A percentile compares a stretch with the other conserved stretches of the same genome.
These are phyloP conservation scores for Elaeis oleifera DNA, from an alignment of 202 grass and related monocot genomes.

Conservation along the genomic window DNA sequence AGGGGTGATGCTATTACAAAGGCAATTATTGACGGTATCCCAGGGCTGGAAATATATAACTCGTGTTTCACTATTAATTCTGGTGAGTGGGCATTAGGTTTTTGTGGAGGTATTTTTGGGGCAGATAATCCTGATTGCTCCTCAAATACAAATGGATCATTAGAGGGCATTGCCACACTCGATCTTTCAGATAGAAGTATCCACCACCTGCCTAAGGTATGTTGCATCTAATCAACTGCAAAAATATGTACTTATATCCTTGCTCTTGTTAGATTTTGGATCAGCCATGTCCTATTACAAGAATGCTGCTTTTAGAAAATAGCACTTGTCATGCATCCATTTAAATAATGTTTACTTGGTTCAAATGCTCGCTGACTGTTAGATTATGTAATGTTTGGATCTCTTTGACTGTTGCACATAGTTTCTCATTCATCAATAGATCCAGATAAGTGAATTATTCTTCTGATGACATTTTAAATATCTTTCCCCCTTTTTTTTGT, in stretches of 20 bases:
- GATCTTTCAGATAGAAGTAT: slow-evolving; percentile 88
- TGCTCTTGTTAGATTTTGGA: too few relatives aligned
- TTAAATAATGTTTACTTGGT: too few relatives aligned
- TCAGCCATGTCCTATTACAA: neutral
- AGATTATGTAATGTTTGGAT: too few relatives aligned
- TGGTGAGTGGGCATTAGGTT: slow-evolving; percentile 73
- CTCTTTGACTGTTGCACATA: too few relatives aligned
- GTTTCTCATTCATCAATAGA: too few relatives aligned
- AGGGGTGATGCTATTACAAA: slow-evolving; percentile 37
- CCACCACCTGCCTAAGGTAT: slow-evolving; percentile 60
- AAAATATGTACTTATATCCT: too few relatives aligned
- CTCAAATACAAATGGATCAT: slow-evolving; percentile 26
- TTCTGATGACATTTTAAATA: neutral
- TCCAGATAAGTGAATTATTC: too few relatives aligned
- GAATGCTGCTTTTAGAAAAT: too few relatives aligned
- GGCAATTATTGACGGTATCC: slow-evolving; percentile 48
- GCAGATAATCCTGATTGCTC: slow-evolving; percentile 61
- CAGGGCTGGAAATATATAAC: slow-evolving; percentile 79
- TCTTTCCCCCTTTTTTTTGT: neutral
- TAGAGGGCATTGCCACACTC: slow-evolving; percentile 44
- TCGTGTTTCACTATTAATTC: slow-evolving; percentile 65
- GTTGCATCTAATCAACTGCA: too few relatives aligned
- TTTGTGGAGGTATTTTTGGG: slow-evolving; percentile 66
- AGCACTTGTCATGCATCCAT: too few relatives aligned
- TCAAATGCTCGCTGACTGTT: too few relatives aligned